These are phyloP conservation scores for Melampsora americana DNA, from an alignment of 1,284 basidiomycete species.

Conservation along the genomic window DNA sequence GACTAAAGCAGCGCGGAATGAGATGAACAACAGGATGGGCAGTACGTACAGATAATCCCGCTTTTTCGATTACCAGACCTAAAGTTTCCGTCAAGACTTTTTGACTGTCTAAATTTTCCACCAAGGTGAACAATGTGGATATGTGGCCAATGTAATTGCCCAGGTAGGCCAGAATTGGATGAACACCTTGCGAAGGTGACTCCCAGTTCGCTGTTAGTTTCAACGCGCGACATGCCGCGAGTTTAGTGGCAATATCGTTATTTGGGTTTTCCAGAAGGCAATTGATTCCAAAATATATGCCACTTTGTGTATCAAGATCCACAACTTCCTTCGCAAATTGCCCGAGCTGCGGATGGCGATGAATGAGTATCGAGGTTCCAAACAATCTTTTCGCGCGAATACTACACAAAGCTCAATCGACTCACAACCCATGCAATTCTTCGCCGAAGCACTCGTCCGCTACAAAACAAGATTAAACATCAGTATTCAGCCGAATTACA, in stretches of 20 bases:
- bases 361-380: neutral
- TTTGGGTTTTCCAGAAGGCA: conserved; percentile 35
- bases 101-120: conserved; percentile 37
- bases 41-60: neutral
- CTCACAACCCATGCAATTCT: conserved; percentile 37
- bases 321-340: conserved; percentile 36
- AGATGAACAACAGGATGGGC: neutral
- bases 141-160: conserved; percentile 26
- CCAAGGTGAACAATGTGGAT: conserved; percentile 24
- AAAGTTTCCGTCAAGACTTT: conserved; percentile 38
- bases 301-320: conserved; percentile 24
- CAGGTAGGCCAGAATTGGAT: conserved; percentile 20
- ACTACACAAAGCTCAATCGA: neutral
- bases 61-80: conserved; percentile 31
- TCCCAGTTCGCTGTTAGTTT: conserved; percentile 39
- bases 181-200: neutral
- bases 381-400: neutral
- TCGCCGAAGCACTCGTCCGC: conserved; percentile 24
- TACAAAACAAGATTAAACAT: conserved; percentile 5
- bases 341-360: conserved; percentile 12
- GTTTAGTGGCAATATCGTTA: conserved; percentile 37
- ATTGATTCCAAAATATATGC: conserved; percentile 20
- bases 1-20: no score
- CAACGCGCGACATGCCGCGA: conserved; percentile 26
- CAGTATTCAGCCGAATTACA: neutral